Percentiles rank a stretch among this genome's conserved stretches.
Conservation (phyloP, 2,329 filamentous ascomycete species). For the Tothia fuscella region DNA sequence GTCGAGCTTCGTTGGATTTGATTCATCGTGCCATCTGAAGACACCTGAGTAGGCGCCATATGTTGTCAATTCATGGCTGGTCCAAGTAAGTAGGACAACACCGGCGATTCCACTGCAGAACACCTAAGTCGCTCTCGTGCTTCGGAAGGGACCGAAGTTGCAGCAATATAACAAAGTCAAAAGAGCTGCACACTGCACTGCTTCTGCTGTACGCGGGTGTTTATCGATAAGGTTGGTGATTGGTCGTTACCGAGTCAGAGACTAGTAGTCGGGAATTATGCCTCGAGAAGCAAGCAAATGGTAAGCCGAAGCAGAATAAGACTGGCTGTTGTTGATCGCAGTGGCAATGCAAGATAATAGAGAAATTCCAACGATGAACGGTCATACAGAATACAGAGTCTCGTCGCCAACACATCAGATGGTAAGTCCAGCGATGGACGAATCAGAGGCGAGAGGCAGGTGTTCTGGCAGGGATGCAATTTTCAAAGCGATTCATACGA, state of each 20-base stretch:
- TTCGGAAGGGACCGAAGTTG: no score
- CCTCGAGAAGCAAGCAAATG: no score
- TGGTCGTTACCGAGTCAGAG: background rate
- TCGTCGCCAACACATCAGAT: no score
- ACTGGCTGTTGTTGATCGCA: background rate
- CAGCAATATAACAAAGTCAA: no score
- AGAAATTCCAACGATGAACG: background rate
- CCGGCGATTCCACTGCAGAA: no score
- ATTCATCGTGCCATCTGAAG: conserved; percentile 16
- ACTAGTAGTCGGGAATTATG: background rate
- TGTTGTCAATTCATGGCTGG: conserved; percentile 10
- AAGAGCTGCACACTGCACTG: background rate
- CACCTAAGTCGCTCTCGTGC: no score
- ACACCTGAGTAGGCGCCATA: conserved; percentile 8
- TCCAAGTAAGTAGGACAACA: no score
- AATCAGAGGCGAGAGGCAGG: no score
- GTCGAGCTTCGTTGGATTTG: conserved; percentile 32
- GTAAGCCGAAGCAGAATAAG: no score
- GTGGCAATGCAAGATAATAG: background rate
- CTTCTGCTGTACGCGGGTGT: background rate
- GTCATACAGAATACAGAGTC: no score
- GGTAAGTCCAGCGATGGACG: no score
- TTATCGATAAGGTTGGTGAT: background rate
- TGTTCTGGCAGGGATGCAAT: conserved; percentile 6
- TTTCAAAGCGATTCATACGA: no score